Conservation (phyloP, 139 green algal species). For the Haematococcus lacustris region DNA sequence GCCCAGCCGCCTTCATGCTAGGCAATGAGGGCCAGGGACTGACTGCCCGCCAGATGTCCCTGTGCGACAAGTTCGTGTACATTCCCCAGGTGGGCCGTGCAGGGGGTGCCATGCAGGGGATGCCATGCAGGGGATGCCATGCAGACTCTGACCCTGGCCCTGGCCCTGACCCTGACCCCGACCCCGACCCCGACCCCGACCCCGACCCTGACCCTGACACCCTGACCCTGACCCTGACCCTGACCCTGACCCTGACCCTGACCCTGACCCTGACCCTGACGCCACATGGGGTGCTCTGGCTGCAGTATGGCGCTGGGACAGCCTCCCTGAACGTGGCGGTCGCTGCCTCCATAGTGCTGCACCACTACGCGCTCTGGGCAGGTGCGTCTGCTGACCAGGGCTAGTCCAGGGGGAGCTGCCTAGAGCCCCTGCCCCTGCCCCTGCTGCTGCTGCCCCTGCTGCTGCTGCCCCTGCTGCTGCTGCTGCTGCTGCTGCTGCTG, state of each 20-base stretch:
- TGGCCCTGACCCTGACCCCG: too few relatives aligned
- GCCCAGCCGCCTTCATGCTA: conserved; percentile 83
- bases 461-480: not conserved
- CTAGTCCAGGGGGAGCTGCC: not conserved
- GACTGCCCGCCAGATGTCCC: conserved; percentile 58
- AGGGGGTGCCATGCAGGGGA: not conserved
- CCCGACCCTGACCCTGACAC: too few relatives aligned
- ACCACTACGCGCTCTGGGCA: conserved; percentile 87
- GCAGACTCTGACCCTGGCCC: too few relatives aligned
- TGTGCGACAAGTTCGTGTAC: conserved; percentile 92
- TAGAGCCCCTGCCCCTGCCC: not conserved
- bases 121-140: not conserved
- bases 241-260: too few relatives aligned
- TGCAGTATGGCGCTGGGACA: conserved; percentile 62
- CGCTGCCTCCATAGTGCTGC: conserved; percentile 86
- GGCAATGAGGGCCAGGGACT: conserved; percentile 89
- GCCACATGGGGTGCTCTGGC: not conserved
- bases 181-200: too few relatives aligned
- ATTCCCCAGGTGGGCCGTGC: conserved; percentile 57
- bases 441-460: not conserved
- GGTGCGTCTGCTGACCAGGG: not conserved
- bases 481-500: not conserved
- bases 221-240: too few relatives aligned
- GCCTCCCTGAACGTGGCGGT: conserved; percentile 93
- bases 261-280: too few relatives aligned